phyloP scores from a whole-genome alignment of 371 early-diverging fungal species.

The Dinochytrium kinnereticum region DNA sequence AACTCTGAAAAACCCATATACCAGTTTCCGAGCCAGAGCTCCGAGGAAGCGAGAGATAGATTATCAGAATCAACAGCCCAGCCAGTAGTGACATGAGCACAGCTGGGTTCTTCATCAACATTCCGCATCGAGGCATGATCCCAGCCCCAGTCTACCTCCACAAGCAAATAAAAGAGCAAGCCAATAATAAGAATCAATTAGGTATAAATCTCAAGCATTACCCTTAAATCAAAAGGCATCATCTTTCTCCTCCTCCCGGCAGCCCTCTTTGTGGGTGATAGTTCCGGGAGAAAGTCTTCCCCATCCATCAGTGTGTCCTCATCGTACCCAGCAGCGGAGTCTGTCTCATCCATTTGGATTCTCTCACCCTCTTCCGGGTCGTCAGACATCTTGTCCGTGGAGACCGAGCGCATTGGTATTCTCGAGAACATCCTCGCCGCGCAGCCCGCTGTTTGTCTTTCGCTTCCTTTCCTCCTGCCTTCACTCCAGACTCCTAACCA shows the following conservation, averaged over 20 bases:
- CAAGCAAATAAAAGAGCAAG: background rate
- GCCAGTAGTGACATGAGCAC: background rate
- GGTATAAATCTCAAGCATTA: background rate
- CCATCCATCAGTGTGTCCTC: background rate
- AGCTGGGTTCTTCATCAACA: background rate
- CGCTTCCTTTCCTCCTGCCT: background rate
- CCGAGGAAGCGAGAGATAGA: background rate
- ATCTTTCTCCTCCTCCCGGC: conserved; percentile 2
- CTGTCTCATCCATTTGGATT: background rate
- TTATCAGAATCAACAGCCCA: background rate
- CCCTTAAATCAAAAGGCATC: background rate
- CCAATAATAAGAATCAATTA: background rate
- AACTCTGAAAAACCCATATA: background rate
- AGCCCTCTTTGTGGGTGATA: background rate
- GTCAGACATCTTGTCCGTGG: conserved; percentile 10
- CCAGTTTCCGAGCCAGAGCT: background rate
- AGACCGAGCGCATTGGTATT: background rate
- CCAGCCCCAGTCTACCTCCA: background rate
- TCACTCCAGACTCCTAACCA: background rate
- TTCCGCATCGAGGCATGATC: background rate
- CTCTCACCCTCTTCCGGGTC: conserved; percentile 9
- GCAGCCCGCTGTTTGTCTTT: background rate
- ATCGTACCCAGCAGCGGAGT: background rate
- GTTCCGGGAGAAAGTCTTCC: background rate
- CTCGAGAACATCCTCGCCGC: background rate